These are phyloP conservation scores for Spatholobus suberectus DNA, from an alignment of 306 rosid genomes.

Conservation along the genomic window DNA sequence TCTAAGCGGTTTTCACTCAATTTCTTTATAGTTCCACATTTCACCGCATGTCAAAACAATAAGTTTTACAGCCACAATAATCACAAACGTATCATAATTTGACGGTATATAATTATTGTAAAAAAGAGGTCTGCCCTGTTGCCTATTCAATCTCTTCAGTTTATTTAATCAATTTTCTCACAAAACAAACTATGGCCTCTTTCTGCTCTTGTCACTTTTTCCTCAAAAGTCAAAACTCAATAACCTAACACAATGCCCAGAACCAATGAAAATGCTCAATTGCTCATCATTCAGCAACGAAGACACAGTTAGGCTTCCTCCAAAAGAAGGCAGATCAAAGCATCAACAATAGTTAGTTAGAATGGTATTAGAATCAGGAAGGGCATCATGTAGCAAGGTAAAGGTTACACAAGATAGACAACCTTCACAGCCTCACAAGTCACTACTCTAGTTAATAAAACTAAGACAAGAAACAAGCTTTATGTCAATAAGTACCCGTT, in stretches of 20 bases:
- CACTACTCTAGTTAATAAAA: not conserved
- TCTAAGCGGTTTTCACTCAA: slow-evolving; percentile 4
- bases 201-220: not conserved
- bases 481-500: not conserved
- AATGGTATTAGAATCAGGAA: not conserved
- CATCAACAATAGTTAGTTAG: not conserved
- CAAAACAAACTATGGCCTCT: not conserved
- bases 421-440: not conserved
- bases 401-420: slow-evolving; percentile 4
- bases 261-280: slow-evolving; percentile 6
- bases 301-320: not conserved
- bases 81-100: not conserved
- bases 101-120: not conserved
- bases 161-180: not conserved
- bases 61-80: not conserved
- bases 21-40: not conserved
- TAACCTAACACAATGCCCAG: not conserved
- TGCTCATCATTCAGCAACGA: not conserved
- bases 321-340: not conserved
- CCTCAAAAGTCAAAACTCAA: not conserved
- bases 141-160: not conserved
- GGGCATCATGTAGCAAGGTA: not conserved
- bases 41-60: not conserved
- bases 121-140: not conserved
- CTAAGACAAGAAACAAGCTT: not conserved